These are phyloP conservation scores for Hymenoscyphus albidus DNA, from an alignment of 2,329 filamentous ascomycete species.

Conservation along the genomic window DNA sequence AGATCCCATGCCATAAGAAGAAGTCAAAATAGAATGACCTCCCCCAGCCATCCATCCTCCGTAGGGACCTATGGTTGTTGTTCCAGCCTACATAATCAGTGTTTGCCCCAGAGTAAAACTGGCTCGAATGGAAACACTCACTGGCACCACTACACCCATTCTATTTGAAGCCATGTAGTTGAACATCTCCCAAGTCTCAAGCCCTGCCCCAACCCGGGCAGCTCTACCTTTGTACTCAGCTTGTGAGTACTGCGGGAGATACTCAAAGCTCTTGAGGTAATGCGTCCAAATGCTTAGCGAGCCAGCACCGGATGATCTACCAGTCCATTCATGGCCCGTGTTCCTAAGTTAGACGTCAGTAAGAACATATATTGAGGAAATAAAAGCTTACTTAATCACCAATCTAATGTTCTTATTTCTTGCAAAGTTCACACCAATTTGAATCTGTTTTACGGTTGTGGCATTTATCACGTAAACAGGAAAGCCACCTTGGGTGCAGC, in stretches of 20 bases:
- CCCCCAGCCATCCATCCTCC: constrained; percentile 21
- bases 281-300: constrained; percentile 21
- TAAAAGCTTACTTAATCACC: constrained; percentile 16
- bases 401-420: constrained; percentile 17
- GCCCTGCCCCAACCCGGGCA: constrained; percentile 24
- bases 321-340: constrained; percentile 45
- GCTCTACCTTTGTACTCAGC: constrained; percentile 23
- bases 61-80: constrained; percentile 18
- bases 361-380: not conserved
- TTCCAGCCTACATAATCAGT: not conserved
- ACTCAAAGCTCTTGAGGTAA: constrained; percentile 17
- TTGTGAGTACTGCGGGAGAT: constrained; percentile 11
- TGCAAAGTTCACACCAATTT: constrained; percentile 32
- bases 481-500: constrained; percentile 27
- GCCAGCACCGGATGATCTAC: constrained; percentile 41
- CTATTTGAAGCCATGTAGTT: constrained; percentile 36
- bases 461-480: constrained; percentile 37
- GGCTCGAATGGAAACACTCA: not conserved
- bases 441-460: constrained; percentile 31
- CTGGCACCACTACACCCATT: constrained; percentile 14
- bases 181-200: constrained; percentile 18
- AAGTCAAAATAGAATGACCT: constrained; percentile 16
- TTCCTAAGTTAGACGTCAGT: constrained; percentile 35
- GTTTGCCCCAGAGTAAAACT: not conserved
- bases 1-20: constrained; percentile 18